These are phyloP conservation scores for Cephalotrichum gorgonifer DNA, from an alignment of 2,329 filamentous ascomycete genomes.

Conservation along the genomic window DNA sequence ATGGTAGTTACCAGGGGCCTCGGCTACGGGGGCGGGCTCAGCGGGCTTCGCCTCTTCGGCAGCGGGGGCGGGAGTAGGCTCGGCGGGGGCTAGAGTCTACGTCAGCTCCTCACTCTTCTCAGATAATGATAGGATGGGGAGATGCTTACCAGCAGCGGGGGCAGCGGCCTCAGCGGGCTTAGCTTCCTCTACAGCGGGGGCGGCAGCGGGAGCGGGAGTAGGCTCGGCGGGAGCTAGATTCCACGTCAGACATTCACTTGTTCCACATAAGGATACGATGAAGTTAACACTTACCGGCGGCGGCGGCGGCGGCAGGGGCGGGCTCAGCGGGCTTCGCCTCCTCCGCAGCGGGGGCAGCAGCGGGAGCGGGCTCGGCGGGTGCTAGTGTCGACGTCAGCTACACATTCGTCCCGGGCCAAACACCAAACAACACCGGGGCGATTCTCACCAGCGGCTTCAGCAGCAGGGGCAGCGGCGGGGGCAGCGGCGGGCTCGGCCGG, in stretches of 20 bases:
- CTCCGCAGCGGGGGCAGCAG: conserved; percentile 6
- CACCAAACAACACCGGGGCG: conserved; percentile 14
- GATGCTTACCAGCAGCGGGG: conserved; percentile 14
- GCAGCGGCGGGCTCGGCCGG: conserved; percentile 2
- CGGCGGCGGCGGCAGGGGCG: conserved; percentile 5
- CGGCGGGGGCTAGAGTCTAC: conserved; percentile 9
- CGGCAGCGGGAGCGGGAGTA: conserved; percentile 2
- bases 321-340: conserved; percentile 10
- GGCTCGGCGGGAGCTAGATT: conserved; percentile 5
- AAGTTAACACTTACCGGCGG: background rate
- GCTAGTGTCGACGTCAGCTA: conserved; percentile 9
- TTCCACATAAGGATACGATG: background rate
- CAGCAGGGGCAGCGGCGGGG: conserved; percentile 13
- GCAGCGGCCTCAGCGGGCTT: conserved; percentile 10
- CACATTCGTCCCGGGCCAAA: no score
- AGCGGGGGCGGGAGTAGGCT: conserved; percentile 1
- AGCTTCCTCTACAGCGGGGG: conserved; percentile 9
- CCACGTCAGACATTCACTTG: background rate
- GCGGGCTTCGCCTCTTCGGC: conserved; percentile 9
- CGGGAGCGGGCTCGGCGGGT: conserved; percentile 6
- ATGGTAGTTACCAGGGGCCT: background rate
- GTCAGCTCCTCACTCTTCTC: no score
- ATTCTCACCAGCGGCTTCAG: conserved; percentile 15
- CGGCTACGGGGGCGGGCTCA: conserved; percentile 7
- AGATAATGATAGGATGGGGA: conserved; percentile 15